phyloP scores from a whole-genome alignment of 2,329 filamentous ascomycete genomes.

The Cercospora beticola region DNA sequence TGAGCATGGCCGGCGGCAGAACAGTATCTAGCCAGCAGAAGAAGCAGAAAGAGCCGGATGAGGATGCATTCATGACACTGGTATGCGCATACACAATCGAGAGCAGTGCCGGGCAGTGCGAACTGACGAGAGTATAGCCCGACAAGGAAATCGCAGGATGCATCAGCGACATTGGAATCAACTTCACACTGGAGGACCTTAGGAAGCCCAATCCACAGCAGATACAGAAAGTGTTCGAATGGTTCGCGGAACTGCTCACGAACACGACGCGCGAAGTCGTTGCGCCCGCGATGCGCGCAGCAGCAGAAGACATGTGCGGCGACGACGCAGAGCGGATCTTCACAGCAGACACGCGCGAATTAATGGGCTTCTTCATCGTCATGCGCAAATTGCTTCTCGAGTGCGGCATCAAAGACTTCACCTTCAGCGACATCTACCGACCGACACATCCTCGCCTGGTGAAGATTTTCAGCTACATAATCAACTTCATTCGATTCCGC shows the following conservation, averaged over 20 bases:
- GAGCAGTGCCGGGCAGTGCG: slow-evolving; percentile 3
- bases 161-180: slow-evolving; percentile 94
- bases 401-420: slow-evolving; percentile 92
- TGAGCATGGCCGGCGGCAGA: slow-evolving; percentile 50
- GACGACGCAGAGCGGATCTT: slow-evolving; percentile 76
- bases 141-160: slow-evolving; percentile 87
- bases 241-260: slow-evolving; percentile 91
- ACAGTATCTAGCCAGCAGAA: slow-evolving; percentile 40
- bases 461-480: slow-evolving; percentile 95
- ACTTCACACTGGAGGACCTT: slow-evolving; percentile 80
- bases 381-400: slow-evolving; percentile 74
- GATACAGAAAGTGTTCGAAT: slow-evolving; percentile 97
- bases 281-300: slow-evolving; percentile 91
- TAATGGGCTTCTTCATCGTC: slow-evolving; percentile 93
- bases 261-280: slow-evolving; percentile 91
- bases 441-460: slow-evolving; percentile 87
- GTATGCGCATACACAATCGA: slow-evolving; percentile 34
- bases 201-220: slow-evolving; percentile 92
- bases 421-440: slow-evolving; percentile 85
- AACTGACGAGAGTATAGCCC: slow-evolving; percentile 46
- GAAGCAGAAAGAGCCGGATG: slow-evolving; percentile 43
- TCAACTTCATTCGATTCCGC: slow-evolving; percentile 97
- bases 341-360: slow-evolving; percentile 81
- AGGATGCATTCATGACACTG: slow-evolving; percentile 54
- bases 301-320: slow-evolving; percentile 81